These are phyloP conservation scores for Plantago lanceolata DNA, from an alignment of 305 asterid genomes.

Conservation along the genomic window DNA sequence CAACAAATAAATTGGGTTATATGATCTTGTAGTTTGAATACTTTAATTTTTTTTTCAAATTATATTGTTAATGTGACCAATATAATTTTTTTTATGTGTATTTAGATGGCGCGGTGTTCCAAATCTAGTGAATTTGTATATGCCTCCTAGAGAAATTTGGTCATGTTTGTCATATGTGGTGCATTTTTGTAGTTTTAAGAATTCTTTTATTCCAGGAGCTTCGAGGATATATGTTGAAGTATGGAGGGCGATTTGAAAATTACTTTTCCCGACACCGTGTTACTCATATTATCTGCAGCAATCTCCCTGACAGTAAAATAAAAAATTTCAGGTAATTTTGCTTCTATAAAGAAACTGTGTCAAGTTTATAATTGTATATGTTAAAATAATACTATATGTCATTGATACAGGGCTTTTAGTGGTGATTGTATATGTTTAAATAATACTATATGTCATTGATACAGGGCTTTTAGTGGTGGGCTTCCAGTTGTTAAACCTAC, in stretches of 20 bases:
- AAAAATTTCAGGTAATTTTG: constrained; percentile 79
- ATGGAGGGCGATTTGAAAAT: constrained; percentile 87
- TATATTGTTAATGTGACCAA: too few species aligned
- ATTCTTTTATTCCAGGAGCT: constrained; percentile 56
- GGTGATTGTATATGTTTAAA: constrained; percentile 41
- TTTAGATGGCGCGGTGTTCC: too few species aligned
- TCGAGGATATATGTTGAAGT: constrained; percentile 76
- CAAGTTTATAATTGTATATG: constrained; percentile 15
- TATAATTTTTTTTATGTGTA: too few species aligned
- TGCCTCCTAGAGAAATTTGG: constrained; percentile 4
- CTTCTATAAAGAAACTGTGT: constrained; percentile 13
- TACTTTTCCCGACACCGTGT: constrained; percentile 82
- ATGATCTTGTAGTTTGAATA: too few species aligned
- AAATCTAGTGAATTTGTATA: too few species aligned
- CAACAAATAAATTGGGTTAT: too few species aligned
- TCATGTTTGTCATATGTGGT: constrained; percentile 12
- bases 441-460: constrained; percentile 21
- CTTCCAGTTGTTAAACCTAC: constrained; percentile 93
- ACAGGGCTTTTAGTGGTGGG: constrained; percentile 91
- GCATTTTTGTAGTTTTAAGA: constrained; percentile 11
- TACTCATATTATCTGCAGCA: constrained; percentile 90
- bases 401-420: constrained; percentile 72
- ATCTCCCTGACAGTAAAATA: constrained; percentile 92
- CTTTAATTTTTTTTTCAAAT: too few species aligned
- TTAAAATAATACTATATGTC: constrained; percentile 18